A percentile compares a stretch with the other conserved stretches of the same genome.
Evolutionary conservation across 257 asterid genomes (phyloP).

Genomic region (Solanum arcanum): DNA sequence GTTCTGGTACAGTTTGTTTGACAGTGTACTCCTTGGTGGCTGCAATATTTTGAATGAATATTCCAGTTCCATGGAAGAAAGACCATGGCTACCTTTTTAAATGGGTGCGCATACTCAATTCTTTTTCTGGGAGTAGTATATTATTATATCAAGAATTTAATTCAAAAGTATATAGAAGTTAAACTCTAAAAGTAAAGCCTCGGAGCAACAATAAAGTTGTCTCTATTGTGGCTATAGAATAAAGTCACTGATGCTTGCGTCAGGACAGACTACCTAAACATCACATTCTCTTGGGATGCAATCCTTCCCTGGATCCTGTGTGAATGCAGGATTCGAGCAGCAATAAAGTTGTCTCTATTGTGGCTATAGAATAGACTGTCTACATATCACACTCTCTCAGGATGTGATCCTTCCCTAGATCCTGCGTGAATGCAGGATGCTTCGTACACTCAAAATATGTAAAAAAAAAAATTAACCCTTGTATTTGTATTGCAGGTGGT

Average conservation of each 20-base stretch:
- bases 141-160: neutral
- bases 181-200: neutral
- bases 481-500: slow-evolving; percentile 47
- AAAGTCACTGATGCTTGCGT: neutral
- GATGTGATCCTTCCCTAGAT: neutral
- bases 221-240: neutral
- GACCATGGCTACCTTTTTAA: slow-evolving; percentile 60
- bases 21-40: slow-evolving; percentile 62
- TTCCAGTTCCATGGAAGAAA: slow-evolving; percentile 65
- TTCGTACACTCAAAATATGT: neutral
- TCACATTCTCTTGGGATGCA: neutral
- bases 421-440: neutral
- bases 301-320: too few species aligned
- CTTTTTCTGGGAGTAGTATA: neutral
- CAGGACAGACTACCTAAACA: neutral
- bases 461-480: neutral
- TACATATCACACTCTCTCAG: neutral
- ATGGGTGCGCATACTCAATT: slow-evolving; percentile 44
- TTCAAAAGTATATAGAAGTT: neutral
- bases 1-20: slow-evolving; percentile 71
- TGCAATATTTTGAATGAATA: slow-evolving; percentile 93
- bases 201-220: neutral
- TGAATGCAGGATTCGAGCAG: neutral
- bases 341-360: neutral
- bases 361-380: neutral